A percentile compares a stretch with the other conserved stretches of the same genome.
Conservation (phyloP, 23 red algal genomes). For the Gracilaria caudata region DNA sequence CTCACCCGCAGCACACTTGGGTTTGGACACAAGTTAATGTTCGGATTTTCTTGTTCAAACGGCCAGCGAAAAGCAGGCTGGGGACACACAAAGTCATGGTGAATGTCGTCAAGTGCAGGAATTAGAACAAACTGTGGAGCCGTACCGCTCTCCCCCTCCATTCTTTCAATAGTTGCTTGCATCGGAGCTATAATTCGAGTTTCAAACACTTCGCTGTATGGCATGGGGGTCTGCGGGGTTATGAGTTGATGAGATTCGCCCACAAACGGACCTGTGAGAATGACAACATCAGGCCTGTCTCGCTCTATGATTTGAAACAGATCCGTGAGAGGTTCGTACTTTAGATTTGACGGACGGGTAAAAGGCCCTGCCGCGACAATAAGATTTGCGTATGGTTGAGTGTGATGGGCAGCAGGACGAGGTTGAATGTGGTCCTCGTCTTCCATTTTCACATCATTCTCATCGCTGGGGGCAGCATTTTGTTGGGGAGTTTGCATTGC, state of each 20-base stretch:
- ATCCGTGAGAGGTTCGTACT: constrained; percentile 63
- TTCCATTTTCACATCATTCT: neutral
- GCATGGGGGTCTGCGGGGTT: neutral
- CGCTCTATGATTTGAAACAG: constrained; percentile 26
- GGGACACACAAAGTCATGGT: constrained; percentile 69
- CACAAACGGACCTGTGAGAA: constrained; percentile 58
- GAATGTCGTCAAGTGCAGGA: constrained; percentile 55
- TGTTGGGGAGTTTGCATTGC: constrained; percentile 13
- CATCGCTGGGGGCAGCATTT: neutral
- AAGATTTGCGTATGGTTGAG: constrained; percentile 16
- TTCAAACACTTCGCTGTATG: constrained; percentile 40
- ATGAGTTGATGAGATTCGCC: constrained; percentile 33
- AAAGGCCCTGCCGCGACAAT: constrained; percentile 61
- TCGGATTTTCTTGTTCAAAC: neutral
- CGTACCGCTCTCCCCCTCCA: neutral
- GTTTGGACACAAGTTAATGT: constrained; percentile 34
- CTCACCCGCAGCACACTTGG: constrained; percentile 37
- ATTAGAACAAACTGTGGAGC: constrained; percentile 45
- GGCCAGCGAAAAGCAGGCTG: constrained; percentile 46
- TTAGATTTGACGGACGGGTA: constrained; percentile 22
- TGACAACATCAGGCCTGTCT: constrained; percentile 33
- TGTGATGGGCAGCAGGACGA: too few species aligned
- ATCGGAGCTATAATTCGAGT: constrained; percentile 23
- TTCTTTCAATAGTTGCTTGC: neutral
- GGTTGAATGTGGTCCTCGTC: neutral